These are phyloP conservation scores for Paramecium caudatum DNA, from an alignment of 73 alveolate species.

Conservation along the genomic window DNA sequence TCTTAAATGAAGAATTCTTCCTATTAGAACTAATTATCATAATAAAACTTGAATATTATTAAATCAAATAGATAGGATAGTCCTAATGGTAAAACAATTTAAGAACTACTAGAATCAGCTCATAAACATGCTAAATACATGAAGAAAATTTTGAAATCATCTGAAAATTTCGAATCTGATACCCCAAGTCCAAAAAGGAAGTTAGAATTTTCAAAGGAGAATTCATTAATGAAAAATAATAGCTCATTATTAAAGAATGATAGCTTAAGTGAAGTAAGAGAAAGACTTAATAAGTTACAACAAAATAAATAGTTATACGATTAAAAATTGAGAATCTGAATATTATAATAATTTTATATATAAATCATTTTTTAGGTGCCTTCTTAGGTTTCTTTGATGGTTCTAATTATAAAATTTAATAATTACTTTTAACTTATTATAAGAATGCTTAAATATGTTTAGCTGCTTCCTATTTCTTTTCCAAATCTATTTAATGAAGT, in stretches of 20 bases:
- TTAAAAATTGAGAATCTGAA: slow-evolving; percentile 22
- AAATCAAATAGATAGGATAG: not conserved
- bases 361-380: slow-evolving; percentile 10
- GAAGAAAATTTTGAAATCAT: slow-evolving; percentile 53
- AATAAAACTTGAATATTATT: slow-evolving; percentile 18
- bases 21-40: slow-evolving; percentile 4
- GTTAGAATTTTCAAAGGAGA: slow-evolving; percentile 62
- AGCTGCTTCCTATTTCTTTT: slow-evolving; percentile 74
- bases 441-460: slow-evolving; percentile 68
- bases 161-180: not conserved
- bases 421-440: slow-evolving; percentile 66
- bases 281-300: slow-evolving; percentile 31
- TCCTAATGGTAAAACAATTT: slow-evolving; percentile 26
- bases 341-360: not conserved
- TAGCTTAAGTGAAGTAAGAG: slow-evolving; percentile 51
- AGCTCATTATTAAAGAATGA: not conserved
- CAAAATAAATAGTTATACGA: slow-evolving; percentile 47
- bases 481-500: slow-evolving; percentile 55
- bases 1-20: slow-evolving; percentile 20
- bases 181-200: slow-evolving; percentile 53
- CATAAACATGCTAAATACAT: slow-evolving; percentile 67
- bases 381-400: slow-evolving; percentile 49
- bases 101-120: slow-evolving; percentile 63
- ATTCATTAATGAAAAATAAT: slow-evolving; percentile 1
- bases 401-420: not conserved